These are phyloP conservation scores for Daldinia loculata DNA, from an alignment of 495 filamentous ascomycete species.

Conservation along the genomic window DNA sequence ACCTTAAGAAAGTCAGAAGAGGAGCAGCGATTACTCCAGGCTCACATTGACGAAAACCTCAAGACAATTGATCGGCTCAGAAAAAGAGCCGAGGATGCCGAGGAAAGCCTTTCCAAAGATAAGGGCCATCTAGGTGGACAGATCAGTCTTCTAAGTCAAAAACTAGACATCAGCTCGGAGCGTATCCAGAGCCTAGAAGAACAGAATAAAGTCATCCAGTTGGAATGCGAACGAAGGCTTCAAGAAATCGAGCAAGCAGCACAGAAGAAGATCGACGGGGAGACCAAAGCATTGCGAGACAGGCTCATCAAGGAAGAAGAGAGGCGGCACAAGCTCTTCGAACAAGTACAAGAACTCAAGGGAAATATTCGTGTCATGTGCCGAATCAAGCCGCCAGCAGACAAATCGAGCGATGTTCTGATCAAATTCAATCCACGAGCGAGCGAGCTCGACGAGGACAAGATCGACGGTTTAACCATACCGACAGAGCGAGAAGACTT, in stretches of 20 bases:
- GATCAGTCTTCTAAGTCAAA: conserved; percentile 44
- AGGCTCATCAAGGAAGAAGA: conserved; percentile 93
- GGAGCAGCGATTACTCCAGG: conserved; percentile 34
- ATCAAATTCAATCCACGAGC: conserved; percentile 48
- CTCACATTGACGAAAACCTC: conserved; percentile 41
- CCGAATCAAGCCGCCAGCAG: conserved; percentile 84
- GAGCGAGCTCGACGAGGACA: conserved; percentile 66
- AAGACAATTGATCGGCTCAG: conserved; percentile 46
- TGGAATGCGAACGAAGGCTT: conserved; percentile 47
- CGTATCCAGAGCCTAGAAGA: conserved; percentile 67
- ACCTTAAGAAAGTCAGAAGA: conserved; percentile 35
- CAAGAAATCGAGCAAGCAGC: conserved; percentile 46
- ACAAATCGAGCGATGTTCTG: conserved; percentile 40
- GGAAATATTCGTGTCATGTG: conserved; percentile 99
- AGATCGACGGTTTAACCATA: conserved; percentile 80
- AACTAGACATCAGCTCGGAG: conserved; percentile 43
- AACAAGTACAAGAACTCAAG: conserved; percentile 98
- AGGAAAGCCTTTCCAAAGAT: conserved; percentile 47
- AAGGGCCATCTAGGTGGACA: conserved; percentile 47
- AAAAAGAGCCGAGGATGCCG: conserved; percentile 45
- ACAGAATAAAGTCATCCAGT: conserved; percentile 71
- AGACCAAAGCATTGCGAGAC: conserved; percentile 60
- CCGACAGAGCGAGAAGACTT: conserved; percentile 86
- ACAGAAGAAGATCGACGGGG: conserved; percentile 44
- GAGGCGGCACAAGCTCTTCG: conserved; percentile 89